phyloP scores from a whole-genome alignment of 108 stramenopile species.

The Nitzschia sp. region DNA sequence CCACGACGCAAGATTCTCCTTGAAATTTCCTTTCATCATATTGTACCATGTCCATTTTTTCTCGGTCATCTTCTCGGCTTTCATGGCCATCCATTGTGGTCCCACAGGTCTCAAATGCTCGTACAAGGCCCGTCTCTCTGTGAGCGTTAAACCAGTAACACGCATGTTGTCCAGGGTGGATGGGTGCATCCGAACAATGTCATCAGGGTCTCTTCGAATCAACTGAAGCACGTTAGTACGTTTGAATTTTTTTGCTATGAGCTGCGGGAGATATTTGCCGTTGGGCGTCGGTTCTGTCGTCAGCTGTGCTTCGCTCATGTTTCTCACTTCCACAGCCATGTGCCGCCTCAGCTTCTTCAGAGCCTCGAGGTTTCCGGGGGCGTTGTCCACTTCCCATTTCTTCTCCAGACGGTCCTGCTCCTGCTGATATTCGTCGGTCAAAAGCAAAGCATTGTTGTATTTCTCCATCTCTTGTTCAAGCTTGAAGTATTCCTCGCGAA shows the following conservation, averaged over 20 bases:
- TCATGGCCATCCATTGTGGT: constrained; percentile 51
- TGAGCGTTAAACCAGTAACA: constrained; percentile 62
- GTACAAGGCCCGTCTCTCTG: constrained; percentile 61
- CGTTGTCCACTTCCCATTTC: constrained; percentile 58
- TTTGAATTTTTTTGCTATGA: constrained; percentile 64
- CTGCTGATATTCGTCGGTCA: constrained; percentile 59
- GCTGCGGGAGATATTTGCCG: constrained; percentile 51
- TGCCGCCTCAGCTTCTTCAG: constrained; percentile 54
- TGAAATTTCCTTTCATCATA: constrained; percentile 72
- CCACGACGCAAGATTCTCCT: constrained; percentile 52
- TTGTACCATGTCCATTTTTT: constrained; percentile 60
- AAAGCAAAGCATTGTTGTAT: constrained; percentile 48
- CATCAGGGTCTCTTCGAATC: constrained; percentile 53
- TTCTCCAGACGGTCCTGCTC: constrained; percentile 53
- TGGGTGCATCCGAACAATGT: constrained; percentile 60
- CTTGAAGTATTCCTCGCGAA: constrained; percentile 68
- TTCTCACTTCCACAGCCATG: constrained; percentile 62
- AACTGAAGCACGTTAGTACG: constrained; percentile 59
- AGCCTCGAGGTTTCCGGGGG: constrained; percentile 45
- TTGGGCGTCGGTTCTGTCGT: constrained; percentile 47
- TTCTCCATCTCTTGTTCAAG: constrained; percentile 72
- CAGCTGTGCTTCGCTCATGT: constrained; percentile 60
- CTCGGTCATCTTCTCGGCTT: constrained; percentile 64
- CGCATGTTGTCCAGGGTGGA: constrained; percentile 65
- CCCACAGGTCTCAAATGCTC: constrained; percentile 46